Evolutionary conservation across 805 yeast genomes (phyloP).

Genomic region (Kazachstania kunashirensis): DNA sequence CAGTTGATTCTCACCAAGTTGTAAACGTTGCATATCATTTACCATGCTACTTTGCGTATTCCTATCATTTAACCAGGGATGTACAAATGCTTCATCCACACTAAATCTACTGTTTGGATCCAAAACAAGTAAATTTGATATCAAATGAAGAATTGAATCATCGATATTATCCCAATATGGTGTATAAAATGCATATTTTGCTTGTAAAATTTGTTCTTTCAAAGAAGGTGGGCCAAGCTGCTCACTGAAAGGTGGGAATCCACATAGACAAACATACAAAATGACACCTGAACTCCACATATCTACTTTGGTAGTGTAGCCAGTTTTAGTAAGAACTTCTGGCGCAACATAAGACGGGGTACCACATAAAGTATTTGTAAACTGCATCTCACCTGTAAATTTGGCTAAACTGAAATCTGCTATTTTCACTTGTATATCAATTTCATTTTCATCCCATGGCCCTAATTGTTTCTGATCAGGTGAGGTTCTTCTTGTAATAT

Average conservation of each 20-base stretch:
- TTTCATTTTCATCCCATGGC: slow-evolving; percentile 43
- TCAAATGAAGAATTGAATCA: slow-evolving; percentile 57
- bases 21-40: slow-evolving; percentile 19
- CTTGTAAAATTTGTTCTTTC: slow-evolving; percentile 62
- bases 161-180: slow-evolving; percentile 71
- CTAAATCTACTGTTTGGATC: slow-evolving; percentile 65
- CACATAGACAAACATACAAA: slow-evolving; percentile 68
- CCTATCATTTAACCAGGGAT: slow-evolving; percentile 62
- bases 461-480: slow-evolving; percentile 28
- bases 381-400: slow-evolving; percentile 56
- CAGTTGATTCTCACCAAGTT: slow-evolving; percentile 21
- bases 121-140: slow-evolving; percentile 49
- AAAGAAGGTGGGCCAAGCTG: slow-evolving; percentile 71
- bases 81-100: slow-evolving; percentile 75
- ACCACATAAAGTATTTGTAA: slow-evolving; percentile 73
- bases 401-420: slow-evolving; percentile 72
- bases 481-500: slow-evolving; percentile 37
- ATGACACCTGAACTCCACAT: slow-evolving; percentile 78
- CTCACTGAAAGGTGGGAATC: slow-evolving; percentile 79
- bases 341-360: slow-evolving; percentile 87
- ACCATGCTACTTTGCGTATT: slow-evolving; percentile 8
- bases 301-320: slow-evolving; percentile 64
- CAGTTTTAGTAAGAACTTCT: slow-evolving; percentile 49
- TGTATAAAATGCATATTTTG: slow-evolving; percentile 62
- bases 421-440: slow-evolving; percentile 57